Evolutionary conservation across 768 basidiomycete genomes (phyloP), one percentile per base, ranked within the genome.

Genomic region (Boletus vermiculosoides): DNA sequence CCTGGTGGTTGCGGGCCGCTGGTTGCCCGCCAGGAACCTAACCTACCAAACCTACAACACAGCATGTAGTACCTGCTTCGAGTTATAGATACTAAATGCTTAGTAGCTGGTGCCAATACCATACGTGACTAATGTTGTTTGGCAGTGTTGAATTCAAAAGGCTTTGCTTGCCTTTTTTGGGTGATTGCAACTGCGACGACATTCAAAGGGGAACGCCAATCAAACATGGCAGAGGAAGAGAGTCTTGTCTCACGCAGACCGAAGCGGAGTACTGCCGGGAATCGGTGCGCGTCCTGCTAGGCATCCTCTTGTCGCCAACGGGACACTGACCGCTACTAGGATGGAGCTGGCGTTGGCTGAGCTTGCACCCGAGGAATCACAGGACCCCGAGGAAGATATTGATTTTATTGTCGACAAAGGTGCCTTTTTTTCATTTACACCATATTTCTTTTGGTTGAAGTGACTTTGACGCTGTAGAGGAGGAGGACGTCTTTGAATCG

Each of bases 321-420:
- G 18, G 28, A 25, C 47, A 45, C 58, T 49, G 63, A 60, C 50
- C 36, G 9, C 8, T 54, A 22, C 8, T 54, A 91, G 90, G 50
- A 90, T 92, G 88, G 84, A 86, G 67, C 81, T 84, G 8, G 90
- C 87, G 7, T 73, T 92, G 61, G 90, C 90, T 2, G 81, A 83
- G 37, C 63, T 76, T 5, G 75, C 72, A 13, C 66, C 73, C 23
- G 82, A 83, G 50, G 69, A 77, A 16, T 72, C 74, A 11, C 80
- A 83, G 42, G 87, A 91, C 33, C 69, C 73, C 3, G 91, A 90
- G 15, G 88, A 91, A 42, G 91, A 94, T 60, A 70, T 72, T 1
- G 92, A 94, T 50, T 94, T 92, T 50, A 65, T 82, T 4, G 72
- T 83, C 36, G 81, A 80, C 22, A 87, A 83, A 67, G 88, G 90